Conservation (phyloP, 23 red algal species). For the Chondrus crispus region DNA sequence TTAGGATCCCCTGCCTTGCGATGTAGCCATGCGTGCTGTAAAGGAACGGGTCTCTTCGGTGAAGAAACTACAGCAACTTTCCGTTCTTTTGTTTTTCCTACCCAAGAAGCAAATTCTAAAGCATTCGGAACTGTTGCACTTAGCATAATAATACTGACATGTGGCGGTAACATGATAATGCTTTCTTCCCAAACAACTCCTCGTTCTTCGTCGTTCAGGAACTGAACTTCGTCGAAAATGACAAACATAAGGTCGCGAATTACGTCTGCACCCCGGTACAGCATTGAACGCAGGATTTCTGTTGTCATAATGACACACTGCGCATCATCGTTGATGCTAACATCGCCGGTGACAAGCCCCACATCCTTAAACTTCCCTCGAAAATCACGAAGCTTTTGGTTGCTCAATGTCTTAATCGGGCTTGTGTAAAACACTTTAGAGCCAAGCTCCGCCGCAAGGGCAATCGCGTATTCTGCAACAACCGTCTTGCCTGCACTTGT, state of each 20-base stretch:
- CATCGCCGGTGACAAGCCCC: conserved; percentile 76
- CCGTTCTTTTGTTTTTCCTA: conserved; percentile 28
- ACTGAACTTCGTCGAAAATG: conserved; percentile 88
- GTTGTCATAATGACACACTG: conserved; percentile 76
- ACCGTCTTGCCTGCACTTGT: conserved; percentile 75
- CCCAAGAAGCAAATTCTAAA: conserved; percentile 69
- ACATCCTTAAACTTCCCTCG: conserved; percentile 43
- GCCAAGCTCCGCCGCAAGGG: neutral
- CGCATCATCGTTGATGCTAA: conserved; percentile 43
- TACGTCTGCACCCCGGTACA: conserved; percentile 63
- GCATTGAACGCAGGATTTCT: conserved; percentile 74
- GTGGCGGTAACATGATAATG: conserved; percentile 67
- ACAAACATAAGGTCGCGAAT: conserved; percentile 59
- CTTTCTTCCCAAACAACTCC: conserved; percentile 84
- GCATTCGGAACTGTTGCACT: conserved; percentile 80
- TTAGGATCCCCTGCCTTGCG: neutral
- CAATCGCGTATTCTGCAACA: conserved; percentile 80
- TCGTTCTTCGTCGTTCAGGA: conserved; percentile 71
- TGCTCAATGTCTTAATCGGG: conserved; percentile 75
- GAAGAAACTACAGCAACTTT: conserved; percentile 67
- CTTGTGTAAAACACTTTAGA: conserved; percentile 70
- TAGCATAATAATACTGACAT: conserved; percentile 71
- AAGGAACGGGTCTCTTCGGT: conserved; percentile 67
- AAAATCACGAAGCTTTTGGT: conserved; percentile 70
- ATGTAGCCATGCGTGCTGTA: conserved; percentile 55